phyloP scores from a whole-genome alignment of 2,329 filamentous ascomycete genomes.

The Aureobasidium sp. region DNA sequence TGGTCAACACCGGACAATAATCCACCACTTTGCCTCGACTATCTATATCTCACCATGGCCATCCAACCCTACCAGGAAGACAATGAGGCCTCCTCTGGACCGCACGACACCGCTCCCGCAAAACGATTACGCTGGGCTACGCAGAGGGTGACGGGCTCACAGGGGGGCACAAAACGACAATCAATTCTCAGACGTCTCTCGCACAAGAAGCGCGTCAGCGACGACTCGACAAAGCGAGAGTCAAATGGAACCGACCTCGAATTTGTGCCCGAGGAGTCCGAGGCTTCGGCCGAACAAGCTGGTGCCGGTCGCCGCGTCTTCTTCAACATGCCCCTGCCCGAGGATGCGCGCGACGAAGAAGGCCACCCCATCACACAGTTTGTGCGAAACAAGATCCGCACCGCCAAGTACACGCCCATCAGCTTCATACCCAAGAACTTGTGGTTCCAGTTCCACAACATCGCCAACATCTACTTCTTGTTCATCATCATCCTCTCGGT shows the following conservation, averaged over 20 bases:
- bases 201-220: conserved; percentile 22
- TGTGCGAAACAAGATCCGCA: conserved; percentile 92
- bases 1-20: not conserved
- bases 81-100: conserved; percentile 48
- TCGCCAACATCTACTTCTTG: conserved; percentile 97
- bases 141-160: conserved; percentile 71
- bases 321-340: conserved; percentile 78
- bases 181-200: conserved; percentile 66
- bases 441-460: conserved; percentile 97
- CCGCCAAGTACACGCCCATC: conserved; percentile 91
- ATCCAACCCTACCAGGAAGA: conserved; percentile 28
- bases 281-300: conserved; percentile 29
- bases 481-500: conserved; percentile 92
- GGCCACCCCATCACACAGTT: conserved; percentile 65
- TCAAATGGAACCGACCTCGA: conserved; percentile 33
- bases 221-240: conserved; percentile 35
- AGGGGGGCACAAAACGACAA: conserved; percentile 69
- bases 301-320: conserved; percentile 57
- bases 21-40: not conserved
- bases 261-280: conserved; percentile 37
- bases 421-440: conserved; percentile 96
- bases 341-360: conserved; percentile 69
- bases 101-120: conserved; percentile 38
- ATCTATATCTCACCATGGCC: conserved; percentile 11
- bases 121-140: conserved; percentile 94